A percentile compares a stretch with the other conserved stretches of the same genome.
Conservation (phyloP, 441 rosid species). For the Erysimum cheiri region DNA sequence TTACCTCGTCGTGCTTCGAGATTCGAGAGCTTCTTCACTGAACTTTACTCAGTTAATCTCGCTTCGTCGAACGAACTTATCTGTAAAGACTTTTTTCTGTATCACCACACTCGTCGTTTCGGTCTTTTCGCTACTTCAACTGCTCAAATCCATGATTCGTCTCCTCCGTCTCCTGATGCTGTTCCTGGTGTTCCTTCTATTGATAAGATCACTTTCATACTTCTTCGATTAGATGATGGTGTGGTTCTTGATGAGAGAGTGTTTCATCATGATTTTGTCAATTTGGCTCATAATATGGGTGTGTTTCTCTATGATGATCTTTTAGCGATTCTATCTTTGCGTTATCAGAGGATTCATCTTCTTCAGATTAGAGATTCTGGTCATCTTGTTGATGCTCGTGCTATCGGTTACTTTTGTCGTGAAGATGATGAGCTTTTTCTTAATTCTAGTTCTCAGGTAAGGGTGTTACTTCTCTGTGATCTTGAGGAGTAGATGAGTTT, state of each 20-base stretch:
- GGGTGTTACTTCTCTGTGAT: too few species aligned
- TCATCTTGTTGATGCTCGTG: conserved; percentile 84
- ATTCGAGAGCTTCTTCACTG: conserved; percentile 90
- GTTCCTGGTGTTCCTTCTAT: conserved; percentile 86
- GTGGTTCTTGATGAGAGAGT: conserved; percentile 79
- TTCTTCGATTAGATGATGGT: conserved; percentile 92
- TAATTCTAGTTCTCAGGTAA: conserved; percentile 73
- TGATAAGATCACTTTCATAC: conserved; percentile 85
- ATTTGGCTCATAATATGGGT: conserved; percentile 78
- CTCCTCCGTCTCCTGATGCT: conserved; percentile 64
- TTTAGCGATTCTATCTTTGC: conserved; percentile 82
- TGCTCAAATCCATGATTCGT: conserved; percentile 82
- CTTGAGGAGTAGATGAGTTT: background rate
- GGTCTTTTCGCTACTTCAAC: conserved; percentile 95
- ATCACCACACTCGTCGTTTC: conserved; percentile 63
- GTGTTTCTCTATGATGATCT: conserved; percentile 91
- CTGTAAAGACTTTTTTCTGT: conserved; percentile 93
- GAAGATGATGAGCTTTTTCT: conserved; percentile 97
- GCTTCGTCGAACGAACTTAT: conserved; percentile 84
- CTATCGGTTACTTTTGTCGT: conserved; percentile 81
- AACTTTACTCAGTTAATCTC: conserved; percentile 73
- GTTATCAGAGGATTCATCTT: conserved; percentile 86
- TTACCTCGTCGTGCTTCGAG: conserved; percentile 71
- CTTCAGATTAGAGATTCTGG: conserved; percentile 95
- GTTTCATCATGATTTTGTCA: conserved; percentile 81